Percentiles rank a stretch among this genome's conserved stretches.
phyloP scores from a whole-genome alignment of 164 flowering plant species.

The Aristolochia californica region DNA sequence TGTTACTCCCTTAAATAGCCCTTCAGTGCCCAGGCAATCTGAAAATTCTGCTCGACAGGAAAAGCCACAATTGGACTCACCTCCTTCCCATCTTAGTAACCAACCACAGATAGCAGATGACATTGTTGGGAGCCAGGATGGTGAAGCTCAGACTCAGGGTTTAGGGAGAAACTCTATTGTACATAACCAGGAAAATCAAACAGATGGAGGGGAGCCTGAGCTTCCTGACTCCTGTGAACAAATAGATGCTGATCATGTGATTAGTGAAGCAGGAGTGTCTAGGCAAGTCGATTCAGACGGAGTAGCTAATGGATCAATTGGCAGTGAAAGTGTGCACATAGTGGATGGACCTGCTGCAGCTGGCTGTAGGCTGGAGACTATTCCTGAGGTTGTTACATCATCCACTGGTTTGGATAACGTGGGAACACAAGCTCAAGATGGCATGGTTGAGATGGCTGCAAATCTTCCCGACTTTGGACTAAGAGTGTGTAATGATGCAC shows the following conservation, averaged over 20 bases:
- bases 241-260: slow-evolving; percentile 17
- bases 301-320: slow-evolving; percentile 17
- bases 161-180: slow-evolving; percentile 13
- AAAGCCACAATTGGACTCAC: slow-evolving; percentile 24
- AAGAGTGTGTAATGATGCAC: slow-evolving; percentile 15
- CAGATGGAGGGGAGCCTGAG: slow-evolving; percentile 20
- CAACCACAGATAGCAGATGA: slow-evolving; percentile 21
- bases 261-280: slow-evolving; percentile 24
- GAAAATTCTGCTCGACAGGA: slow-evolving; percentile 34
- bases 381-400: slow-evolving; percentile 21
- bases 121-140: slow-evolving; percentile 24
- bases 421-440: slow-evolving; percentile 18
- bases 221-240: slow-evolving; percentile 13
- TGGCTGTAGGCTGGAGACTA: slow-evolving; percentile 19
- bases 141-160: slow-evolving; percentile 25
- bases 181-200: slow-evolving; percentile 19
- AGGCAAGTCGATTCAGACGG: slow-evolving; percentile 20
- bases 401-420: slow-evolving; percentile 15
- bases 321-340: slow-evolving; percentile 43
- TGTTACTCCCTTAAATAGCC: slow-evolving; percentile 26
- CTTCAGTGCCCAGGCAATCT: slow-evolving; percentile 26
- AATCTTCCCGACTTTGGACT: slow-evolving; percentile 18
- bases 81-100: slow-evolving; percentile 19
- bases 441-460: slow-evolving; percentile 9
- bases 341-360: slow-evolving; percentile 29